Evolutionary conservation across 345 rosid genomes (phyloP).

Genomic region (Salix koriyanagi): DNA sequence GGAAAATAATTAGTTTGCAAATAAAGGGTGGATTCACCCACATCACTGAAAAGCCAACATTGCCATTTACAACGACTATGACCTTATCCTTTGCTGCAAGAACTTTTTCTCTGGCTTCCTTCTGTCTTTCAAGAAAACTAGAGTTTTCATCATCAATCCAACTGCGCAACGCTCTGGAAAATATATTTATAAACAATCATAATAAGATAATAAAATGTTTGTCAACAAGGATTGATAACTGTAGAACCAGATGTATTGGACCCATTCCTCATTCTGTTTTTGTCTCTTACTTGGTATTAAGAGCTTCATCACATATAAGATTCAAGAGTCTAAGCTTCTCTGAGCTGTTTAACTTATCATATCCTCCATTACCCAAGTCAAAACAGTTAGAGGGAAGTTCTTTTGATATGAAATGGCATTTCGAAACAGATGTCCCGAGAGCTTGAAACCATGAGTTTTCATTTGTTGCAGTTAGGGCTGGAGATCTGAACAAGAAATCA

Average conservation of each 20-base stretch:
- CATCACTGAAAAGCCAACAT: background rate
- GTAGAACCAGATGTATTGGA: background rate
- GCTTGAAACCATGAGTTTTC: constrained; percentile 56
- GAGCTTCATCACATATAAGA: constrained; percentile 64
- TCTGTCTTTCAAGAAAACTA: constrained; percentile 35
- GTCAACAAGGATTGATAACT: background rate
- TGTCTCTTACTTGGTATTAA: constrained; percentile 52
- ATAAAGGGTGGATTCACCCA: background rate
- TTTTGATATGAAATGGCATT: constrained; percentile 32
- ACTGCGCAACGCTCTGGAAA: constrained; percentile 43
- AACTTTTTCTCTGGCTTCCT: constrained; percentile 50
- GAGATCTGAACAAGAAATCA: constrained; percentile 37
- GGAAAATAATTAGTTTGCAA: background rate
- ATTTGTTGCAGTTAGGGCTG: constrained; percentile 39
- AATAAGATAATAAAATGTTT: background rate
- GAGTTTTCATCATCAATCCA: constrained; percentile 59
- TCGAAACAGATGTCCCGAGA: constrained; percentile 39
- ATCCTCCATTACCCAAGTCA: constrained; percentile 36
- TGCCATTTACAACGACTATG: background rate
- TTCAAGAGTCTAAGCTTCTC: constrained; percentile 54
- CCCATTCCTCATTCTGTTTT: background rate
- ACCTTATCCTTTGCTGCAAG: constrained; percentile 63
- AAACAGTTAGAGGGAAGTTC: constrained; percentile 37
- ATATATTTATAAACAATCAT: background rate
- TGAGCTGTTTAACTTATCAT: constrained; percentile 35